These are phyloP conservation scores for Scytalidium sp. DNA, from an alignment of 2,329 filamentous ascomycete species.

Conservation along the genomic window DNA sequence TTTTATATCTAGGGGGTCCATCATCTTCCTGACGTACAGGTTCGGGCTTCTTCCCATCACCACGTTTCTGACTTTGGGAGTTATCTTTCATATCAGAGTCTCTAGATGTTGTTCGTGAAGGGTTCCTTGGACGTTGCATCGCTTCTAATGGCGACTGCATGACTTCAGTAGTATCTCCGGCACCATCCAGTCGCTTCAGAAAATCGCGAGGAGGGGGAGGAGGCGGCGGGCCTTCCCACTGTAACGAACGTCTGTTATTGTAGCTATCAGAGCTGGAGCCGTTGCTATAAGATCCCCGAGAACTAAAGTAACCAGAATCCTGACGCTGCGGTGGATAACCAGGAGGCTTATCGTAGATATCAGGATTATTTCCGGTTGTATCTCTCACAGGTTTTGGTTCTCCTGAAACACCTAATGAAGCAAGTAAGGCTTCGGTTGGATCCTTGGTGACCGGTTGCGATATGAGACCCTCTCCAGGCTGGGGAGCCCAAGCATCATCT, in stretches of 20 bases:
- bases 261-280: conserved; percentile 9
- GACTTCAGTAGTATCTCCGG: not conserved
- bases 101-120: conserved; percentile 17
- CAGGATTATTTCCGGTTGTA: not conserved
- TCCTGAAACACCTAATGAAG: conserved; percentile 32
- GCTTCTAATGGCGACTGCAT: not conserved
- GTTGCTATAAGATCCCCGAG: conserved; percentile 23
- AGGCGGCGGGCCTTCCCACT: conserved; percentile 1
- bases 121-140: not conserved
- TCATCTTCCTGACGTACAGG: conserved; percentile 30
- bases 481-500: conserved; percentile 29
- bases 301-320: conserved; percentile 27
- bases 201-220: conserved; percentile 2
- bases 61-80: conserved; percentile 4
- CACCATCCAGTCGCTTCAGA: not conserved
- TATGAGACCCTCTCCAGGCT: conserved; percentile 22
- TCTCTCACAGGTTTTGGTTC: conserved; percentile 27
- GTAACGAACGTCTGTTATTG: conserved; percentile 5
- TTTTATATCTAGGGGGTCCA: conserved; percentile 28
- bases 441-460: conserved; percentile 12
- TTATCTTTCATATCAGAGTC: conserved; percentile 24
- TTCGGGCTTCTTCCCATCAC: conserved; percentile 17
- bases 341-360: not conserved
- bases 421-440: conserved; percentile 28
- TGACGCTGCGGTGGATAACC: conserved; percentile 16